Base-by-base conservation (phyloP, 768 basidiomycete genomes). In the Neoboletus brunneissimus region DNA sequence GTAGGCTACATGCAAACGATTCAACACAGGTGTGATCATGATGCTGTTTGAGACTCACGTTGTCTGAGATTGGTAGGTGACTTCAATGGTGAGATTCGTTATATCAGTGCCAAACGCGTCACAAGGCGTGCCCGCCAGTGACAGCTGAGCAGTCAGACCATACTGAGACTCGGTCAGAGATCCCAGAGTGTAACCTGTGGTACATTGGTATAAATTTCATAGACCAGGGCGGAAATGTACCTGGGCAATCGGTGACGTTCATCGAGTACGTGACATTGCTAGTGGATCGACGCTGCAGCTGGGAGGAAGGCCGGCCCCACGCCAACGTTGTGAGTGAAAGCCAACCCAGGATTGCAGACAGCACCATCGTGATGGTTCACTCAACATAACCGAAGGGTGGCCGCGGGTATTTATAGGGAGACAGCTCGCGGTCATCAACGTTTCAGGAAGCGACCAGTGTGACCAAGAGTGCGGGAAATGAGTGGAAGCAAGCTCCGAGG, bases 21-120 rank as follows among this genome's bases (percentile, higher is more conserved):
- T 46, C n/a, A 32, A 37, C 18, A 40, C 5, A 15, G 16, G 38
- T 10, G 18, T 3, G 48, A 16, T 11, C 2, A 12, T 23, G 15
- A 51, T 20, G n/a, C n/a, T n/a, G 32, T 20, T 32, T 5, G 42
- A 45, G 29, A 65, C 72, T 43, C 58, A 82, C 81, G 79, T 75
- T 43, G 79, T 75, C 51, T 69, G 69, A 20, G 79, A 80, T 67
- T 89, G 86, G 62, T 89, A 88, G 13, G 79, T 81, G 8, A 89
- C 84, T 64, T 85, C 72, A 20, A 91, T 74, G n/a, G 80, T 84
- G 22, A 90, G 77, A 56, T 83, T 70, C 0, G 68, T 45, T 32
- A 88, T 72, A 60, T 89, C 88, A 1, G 61, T 70, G 4, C 87
- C 87, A 61, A 87, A 89, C 4, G 82, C 83, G 59, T 88, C 77